Percentiles rank a stretch among this genome's conserved stretches.
phyloP scores from a whole-genome alignment of 2,329 filamentous ascomycete genomes.

The Colletotrichum magnum region DNA sequence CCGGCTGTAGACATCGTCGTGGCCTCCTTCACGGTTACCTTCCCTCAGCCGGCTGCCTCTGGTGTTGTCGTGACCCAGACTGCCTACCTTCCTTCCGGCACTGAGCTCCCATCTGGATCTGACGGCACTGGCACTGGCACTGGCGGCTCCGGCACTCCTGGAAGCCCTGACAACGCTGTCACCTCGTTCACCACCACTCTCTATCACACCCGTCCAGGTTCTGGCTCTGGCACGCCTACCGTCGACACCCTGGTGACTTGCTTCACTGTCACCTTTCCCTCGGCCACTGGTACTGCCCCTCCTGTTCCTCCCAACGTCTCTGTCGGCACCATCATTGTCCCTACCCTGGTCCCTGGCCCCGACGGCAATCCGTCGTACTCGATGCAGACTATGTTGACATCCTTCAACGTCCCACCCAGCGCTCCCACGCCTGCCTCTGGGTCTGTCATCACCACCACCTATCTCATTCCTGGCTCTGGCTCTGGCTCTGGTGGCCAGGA shows the following conservation, averaged over 20 bases:
- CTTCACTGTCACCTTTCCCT: conserved; percentile 46
- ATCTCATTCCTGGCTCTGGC: conserved; percentile 48
- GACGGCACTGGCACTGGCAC: not conserved
- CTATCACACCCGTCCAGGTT: conserved; percentile 28
- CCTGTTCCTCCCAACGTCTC: conserved; percentile 1
- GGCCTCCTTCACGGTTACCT: conserved; percentile 36
- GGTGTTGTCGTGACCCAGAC: conserved; percentile 21
- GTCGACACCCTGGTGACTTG: conserved; percentile 42
- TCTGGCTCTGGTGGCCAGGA: conserved; percentile 47
- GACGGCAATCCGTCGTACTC: conserved; percentile 50
- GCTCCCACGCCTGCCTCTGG: conserved; percentile 22
- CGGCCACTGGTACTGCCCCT: conserved; percentile 20
- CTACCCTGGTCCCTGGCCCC: conserved; percentile 44
- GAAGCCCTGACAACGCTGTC: not conserved
- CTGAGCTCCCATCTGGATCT: not conserved
- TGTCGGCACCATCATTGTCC: conserved; percentile 25
- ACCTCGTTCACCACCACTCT: conserved; percentile 40
- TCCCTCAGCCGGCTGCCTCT: conserved; percentile 20
- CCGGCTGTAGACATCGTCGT: conserved; percentile 23
- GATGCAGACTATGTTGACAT: conserved; percentile 49
- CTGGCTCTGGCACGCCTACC: conserved; percentile 24
- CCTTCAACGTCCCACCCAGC: conserved; percentile 45
- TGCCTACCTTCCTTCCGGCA: not conserved
- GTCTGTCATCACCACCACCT: conserved; percentile 41
- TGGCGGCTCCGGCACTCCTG: not conserved